Conservation (phyloP, 2,329 filamentous ascomycete species). For the Curvularia sp. region DNA sequence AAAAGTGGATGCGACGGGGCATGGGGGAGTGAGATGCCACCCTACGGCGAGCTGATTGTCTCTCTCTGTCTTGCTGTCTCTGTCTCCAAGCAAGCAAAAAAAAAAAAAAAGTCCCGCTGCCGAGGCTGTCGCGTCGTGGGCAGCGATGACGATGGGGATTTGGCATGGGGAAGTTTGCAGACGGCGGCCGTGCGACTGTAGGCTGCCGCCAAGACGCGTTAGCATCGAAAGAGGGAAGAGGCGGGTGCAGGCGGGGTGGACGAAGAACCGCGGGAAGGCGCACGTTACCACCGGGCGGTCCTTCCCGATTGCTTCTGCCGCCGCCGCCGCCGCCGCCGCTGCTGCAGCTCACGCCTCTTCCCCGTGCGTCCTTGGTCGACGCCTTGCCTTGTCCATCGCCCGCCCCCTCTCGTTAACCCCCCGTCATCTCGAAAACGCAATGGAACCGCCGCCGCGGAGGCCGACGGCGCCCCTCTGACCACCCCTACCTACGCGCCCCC, state of each 20-base stretch:
- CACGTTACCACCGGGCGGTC: constrained; percentile 46
- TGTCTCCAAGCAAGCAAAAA: constrained; percentile 21
- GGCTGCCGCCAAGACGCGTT: constrained; percentile 29
- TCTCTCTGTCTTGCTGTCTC: constrained; percentile 3
- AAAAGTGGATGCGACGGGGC: constrained; percentile 39
- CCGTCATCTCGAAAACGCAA: constrained; percentile 19
- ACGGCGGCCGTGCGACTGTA: constrained; percentile 27
- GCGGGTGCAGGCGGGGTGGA: constrained; percentile 29
- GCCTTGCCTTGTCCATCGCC: constrained; percentile 3
- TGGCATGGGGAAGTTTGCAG: constrained; percentile 27
- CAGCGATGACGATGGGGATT: constrained; percentile 22
- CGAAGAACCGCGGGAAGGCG: constrained; percentile 41
- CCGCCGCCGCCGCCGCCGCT: background rate
- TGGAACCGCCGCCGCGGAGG: constrained; percentile 23
- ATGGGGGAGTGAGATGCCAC: constrained; percentile 39
- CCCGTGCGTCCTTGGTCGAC: constrained; percentile 22
- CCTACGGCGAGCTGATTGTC: constrained; percentile 32
- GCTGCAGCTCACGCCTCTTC: constrained; percentile 25
- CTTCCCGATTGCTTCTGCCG: constrained; percentile 27
- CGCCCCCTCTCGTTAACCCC: background rate
- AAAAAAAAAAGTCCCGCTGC: constrained; percentile 9
- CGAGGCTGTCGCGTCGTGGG: constrained; percentile 4
- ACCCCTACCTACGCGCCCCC: background rate
- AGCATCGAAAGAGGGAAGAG: constrained; percentile 28
- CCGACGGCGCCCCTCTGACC: constrained; percentile 13